Evolutionary conservation across 768 basidiomycete genomes (phyloP), one percentile per base, ranked within the genome.

Genomic region (Mycena leptocephala): DNA sequence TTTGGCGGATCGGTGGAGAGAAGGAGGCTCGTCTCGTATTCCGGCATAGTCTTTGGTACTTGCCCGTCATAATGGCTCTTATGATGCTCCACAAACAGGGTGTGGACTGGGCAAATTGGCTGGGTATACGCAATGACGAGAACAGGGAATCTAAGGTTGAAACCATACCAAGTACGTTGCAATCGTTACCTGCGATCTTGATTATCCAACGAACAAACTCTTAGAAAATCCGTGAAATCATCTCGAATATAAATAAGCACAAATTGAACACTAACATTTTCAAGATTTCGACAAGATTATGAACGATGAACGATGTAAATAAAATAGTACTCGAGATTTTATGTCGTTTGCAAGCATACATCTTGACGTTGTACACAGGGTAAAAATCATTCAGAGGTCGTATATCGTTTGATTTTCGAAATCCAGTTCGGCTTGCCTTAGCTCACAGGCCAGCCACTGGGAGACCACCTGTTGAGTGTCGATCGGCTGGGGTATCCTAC

Each of bases 81-180:
- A 97, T 97, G 95, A 97, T 99, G 96, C 87, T 95, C 70, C 97
- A 98, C 85, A 99, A 99, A 86, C 92, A 94, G 80, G 95, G 95
- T 0, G 87, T 95, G 79, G 93, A 94, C 77, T 97, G 95, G 96
- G 79, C 88, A 30, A 85, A 90, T 56, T 94, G 93, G 93, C 37
- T 92, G 11, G 89, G 91, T 13, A 63, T 90, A 30, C 78, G 78
- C n/a, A 74, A 82, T 51, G 80, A 81, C 33, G 74, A 79, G 35
- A 26, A 30, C 20, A 24, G 32, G 18, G 26, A 58, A 5, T 30
- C 26, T 1, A 18, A 72, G 48, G 35, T 24, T 51, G 33, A 33
- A 48, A 1, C 9, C 11, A 16, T n/a, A 16, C 18, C 28, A 14
- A 32, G 64, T 70, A 66, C 24, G 70, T 69, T n/a, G 56, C 18